Evolutionary conservation across 2,329 filamentous ascomycete species (phyloP).

Genomic region (Fusarium duplospermum): DNA sequence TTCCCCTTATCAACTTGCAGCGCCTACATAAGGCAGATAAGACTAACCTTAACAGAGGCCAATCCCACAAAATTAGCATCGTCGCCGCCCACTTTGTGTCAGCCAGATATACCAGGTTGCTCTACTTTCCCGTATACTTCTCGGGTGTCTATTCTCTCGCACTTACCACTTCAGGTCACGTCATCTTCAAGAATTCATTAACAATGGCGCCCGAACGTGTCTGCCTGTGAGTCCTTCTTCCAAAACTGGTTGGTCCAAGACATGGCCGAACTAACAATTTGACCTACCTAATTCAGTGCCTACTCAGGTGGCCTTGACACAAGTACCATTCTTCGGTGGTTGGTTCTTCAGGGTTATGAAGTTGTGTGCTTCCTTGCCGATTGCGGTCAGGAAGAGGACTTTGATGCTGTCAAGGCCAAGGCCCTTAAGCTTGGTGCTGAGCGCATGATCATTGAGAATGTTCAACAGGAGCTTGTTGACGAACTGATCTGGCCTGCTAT

Average conservation of each 20-base stretch:
- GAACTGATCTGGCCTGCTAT: constrained; percentile 81
- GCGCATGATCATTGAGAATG: constrained; percentile 66
- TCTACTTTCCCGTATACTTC: neutral
- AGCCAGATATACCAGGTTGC: no score
- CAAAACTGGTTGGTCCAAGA: neutral
- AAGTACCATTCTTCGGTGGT: constrained; percentile 47
- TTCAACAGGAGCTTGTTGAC: constrained; percentile 78
- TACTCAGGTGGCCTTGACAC: constrained; percentile 40
- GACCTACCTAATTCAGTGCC: constrained; percentile 28
- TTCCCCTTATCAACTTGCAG: constrained; percentile 10
- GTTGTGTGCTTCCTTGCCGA: constrained; percentile 65
- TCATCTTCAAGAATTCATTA: constrained; percentile 12
- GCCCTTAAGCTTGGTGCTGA: constrained; percentile 56
- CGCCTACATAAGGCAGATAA: neutral
- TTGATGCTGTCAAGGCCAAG: constrained; percentile 75
- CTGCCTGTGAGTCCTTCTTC: constrained; percentile 34
- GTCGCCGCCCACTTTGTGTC: neutral
- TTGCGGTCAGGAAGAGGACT: constrained; percentile 78
- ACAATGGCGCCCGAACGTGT: constrained; percentile 37
- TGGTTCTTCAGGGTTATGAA: constrained; percentile 44
- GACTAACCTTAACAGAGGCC: neutral
- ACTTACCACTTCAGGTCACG: constrained; percentile 5
- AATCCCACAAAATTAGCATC: constrained; percentile 6
- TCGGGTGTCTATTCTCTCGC: no score
- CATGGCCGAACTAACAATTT: constrained; percentile 15